Evolutionary conservation across 352 stramenopile genomes (phyloP).

Genomic region (Aphanomyces invadans): DNA sequence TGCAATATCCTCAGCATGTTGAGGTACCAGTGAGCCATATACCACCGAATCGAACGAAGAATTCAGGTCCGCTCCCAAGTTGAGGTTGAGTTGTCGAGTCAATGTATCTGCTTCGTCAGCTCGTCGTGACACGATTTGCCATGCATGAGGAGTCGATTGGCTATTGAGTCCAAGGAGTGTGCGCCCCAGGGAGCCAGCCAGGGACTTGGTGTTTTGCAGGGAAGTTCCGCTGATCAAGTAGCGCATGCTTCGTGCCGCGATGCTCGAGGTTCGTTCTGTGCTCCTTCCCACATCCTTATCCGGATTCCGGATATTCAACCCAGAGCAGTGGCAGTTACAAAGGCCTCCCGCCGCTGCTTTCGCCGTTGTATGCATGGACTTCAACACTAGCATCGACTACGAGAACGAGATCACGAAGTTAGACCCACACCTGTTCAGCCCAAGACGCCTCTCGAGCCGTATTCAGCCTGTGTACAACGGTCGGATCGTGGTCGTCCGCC

Average conservation of each 20-base stretch:
- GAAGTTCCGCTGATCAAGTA: conserved; percentile 9
- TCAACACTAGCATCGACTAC: conserved; percentile 20
- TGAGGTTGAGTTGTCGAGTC: not conserved
- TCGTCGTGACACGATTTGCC: conserved; percentile 3
- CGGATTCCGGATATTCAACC: not conserved
- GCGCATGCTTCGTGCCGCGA: not conserved
- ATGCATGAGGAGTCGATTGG: not conserved
- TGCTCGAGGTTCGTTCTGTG: not conserved
- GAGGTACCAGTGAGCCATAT: not conserved
- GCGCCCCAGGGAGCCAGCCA: conserved; percentile 4
- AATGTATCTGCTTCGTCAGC: conserved; percentile 11
- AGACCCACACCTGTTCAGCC: conserved; percentile 32
- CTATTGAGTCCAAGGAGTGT: conserved; percentile 15
- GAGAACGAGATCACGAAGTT: conserved; percentile 19
- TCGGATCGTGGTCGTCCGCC: conserved; percentile 31
- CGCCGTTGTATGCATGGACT: no score
- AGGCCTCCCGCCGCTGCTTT: no score
- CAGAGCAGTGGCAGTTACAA: not conserved
- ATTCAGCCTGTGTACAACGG: conserved; percentile 33
- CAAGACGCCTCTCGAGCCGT: conserved; percentile 33
- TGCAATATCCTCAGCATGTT: not conserved
- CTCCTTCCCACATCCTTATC: not conserved
- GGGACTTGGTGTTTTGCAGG: conserved; percentile 3
- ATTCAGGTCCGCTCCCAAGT: not conserved
- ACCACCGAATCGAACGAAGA: conserved; percentile 1